Evolutionary conservation across 169 alveolate species (phyloP).

Genomic region (Plasmodium falciparum): DNA sequence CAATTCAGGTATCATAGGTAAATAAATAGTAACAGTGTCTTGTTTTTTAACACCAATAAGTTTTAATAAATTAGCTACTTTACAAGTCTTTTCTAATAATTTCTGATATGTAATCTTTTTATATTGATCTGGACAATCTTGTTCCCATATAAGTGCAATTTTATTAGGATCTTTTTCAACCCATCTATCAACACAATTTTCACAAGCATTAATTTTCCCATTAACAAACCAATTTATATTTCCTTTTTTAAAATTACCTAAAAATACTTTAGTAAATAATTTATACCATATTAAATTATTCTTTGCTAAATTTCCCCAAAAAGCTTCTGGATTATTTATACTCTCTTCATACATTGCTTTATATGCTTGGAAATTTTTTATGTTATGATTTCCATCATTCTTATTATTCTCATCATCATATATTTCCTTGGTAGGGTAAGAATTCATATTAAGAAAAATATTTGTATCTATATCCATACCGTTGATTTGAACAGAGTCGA

Average conservation of each 20-base stretch:
- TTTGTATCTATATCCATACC: conserved; percentile 58
- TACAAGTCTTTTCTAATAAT: conserved; percentile 87
- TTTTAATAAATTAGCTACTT: conserved; percentile 93
- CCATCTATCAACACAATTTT: conserved; percentile 95
- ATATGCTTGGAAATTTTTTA: conserved; percentile 70
- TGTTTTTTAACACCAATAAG: conserved; percentile 94
- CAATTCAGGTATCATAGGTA: conserved; percentile 97
- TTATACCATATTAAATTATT: conserved; percentile 79
- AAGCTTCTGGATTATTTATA: conserved; percentile 79
- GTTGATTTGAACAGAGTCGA: conserved; percentile 40
- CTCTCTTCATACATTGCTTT: conserved; percentile 82
- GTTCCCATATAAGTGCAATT: conserved; percentile 92
- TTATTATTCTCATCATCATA: conserved; percentile 35
- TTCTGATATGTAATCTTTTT: conserved; percentile 86
- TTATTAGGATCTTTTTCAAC: conserved; percentile 90
- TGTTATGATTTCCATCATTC: conserved; percentile 25
- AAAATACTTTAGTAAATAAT: conserved; percentile 78
- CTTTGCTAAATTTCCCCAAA: conserved; percentile 82
- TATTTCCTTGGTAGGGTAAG: conserved; percentile 45
- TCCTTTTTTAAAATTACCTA: conserved; percentile 81
- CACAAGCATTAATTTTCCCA: conserved; percentile 93
- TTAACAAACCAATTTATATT: conserved; percentile 90
- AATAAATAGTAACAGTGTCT: conserved; percentile 95
- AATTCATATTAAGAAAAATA: conserved; percentile 35
- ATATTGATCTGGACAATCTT: conserved; percentile 89